Conservation (phyloP, 208 protist species). For the Trypanosoma vivax region DNA sequence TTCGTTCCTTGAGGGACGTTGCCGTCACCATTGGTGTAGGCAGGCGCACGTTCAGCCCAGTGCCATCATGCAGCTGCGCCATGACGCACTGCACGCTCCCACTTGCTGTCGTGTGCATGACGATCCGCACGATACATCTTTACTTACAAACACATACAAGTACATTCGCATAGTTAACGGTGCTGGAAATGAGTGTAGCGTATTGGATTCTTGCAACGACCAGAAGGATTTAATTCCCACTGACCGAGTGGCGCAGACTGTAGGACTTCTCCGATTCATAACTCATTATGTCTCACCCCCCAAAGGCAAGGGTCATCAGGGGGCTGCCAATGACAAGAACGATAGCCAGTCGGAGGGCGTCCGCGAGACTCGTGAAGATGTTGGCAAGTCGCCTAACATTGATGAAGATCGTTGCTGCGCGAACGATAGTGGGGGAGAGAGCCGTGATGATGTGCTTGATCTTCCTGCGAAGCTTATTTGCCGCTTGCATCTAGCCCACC, state of each 20-base stretch:
- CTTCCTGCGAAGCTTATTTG: slow-evolving; percentile 81
- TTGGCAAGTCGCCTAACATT: background rate
- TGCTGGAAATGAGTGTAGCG: slow-evolving; percentile 34
- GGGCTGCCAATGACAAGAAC: background rate
- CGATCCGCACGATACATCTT: slow-evolving; percentile 72
- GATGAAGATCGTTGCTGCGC: slow-evolving; percentile 1
- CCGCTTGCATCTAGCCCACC: slow-evolving; percentile 78
- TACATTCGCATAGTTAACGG: slow-evolving; percentile 66
- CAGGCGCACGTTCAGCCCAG: slow-evolving; percentile 75
- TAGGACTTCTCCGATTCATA: slow-evolving; percentile 76
- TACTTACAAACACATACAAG: slow-evolving; percentile 56
- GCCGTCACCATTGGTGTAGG: slow-evolving; percentile 83
- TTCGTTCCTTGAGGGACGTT: slow-evolving; percentile 76
- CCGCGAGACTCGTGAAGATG: too few species aligned
- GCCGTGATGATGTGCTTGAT: slow-evolving; percentile 41
- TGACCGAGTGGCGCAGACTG: slow-evolving; percentile 68
- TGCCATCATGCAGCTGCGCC: slow-evolving; percentile 70
- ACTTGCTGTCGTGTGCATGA: slow-evolving; percentile 80
- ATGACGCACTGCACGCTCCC: slow-evolving; percentile 77
- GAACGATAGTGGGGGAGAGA: slow-evolving; percentile 3
- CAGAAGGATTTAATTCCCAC: slow-evolving; percentile 53
- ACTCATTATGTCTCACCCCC: slow-evolving; percentile 52
- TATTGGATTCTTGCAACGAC: background rate
- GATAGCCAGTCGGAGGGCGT: background rate
- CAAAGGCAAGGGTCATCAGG: slow-evolving; percentile 8